Evolutionary conservation across 176 grass and related monocot species (phyloP), one percentile per base, ranked within the genome.

Genomic region (Eleusine indica): DNA sequence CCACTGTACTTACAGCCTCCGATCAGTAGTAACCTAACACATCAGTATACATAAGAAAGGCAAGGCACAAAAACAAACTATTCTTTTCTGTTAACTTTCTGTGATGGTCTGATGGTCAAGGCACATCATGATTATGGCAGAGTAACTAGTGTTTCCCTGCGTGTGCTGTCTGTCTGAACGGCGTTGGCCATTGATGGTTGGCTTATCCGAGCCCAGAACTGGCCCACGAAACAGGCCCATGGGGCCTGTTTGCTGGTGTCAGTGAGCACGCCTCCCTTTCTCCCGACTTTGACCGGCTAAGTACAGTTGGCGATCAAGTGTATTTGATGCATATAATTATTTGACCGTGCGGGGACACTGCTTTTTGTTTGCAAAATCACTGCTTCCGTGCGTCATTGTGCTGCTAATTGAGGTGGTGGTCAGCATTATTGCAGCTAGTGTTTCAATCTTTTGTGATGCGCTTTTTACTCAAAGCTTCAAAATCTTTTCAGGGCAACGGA

Each of bases 241-340:
- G 81, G 87, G 81, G 11, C 86, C 81, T 21, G 6, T 1, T 2
- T 16, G 58, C 3, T 68, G 39, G 68, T 69, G 73, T 86, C 67
- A 68, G 88, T 72, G 48, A 75, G 79, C 43, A 86, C 65, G 47
- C 72, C 25, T 0, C 35, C 42, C 82, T 53, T 46, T 56, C 48
- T 4, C 29, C 82, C 79, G 0, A 49, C 83, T 86, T 90, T 90
- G 88, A 86, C 88, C 74, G 30, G 84, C 56, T 67, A 61, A 52
- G 57, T 72, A 86, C 78, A 43, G 16, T 30, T 21, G 7, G 18
- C 9, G 28, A n/a, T 51, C 39, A 68, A 68, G 52, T 37, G 51
- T 10, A 64, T 84, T 84, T 25, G 28, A 22, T 2, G 19, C 30
- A 68, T 6, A 38, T 56, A 81, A 77, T 44, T 76, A 89, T 76